Evolutionary conservation across 116 monocot genomes (phyloP).

Genomic region (Trichopus zeylanicus): DNA sequence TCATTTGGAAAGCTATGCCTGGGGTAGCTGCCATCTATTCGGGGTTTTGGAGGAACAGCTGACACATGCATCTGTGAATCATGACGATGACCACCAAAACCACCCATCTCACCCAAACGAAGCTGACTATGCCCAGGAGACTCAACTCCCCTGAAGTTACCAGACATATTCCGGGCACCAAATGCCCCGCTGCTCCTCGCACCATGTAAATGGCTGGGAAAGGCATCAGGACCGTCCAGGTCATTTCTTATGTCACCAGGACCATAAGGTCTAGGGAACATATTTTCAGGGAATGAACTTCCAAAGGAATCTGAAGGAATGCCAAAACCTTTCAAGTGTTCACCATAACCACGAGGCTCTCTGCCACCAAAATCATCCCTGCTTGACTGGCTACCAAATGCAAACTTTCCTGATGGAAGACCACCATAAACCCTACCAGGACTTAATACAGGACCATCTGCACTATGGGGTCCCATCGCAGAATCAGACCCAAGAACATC

Average conservation of each 20-base stretch:
- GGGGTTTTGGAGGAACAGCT: constrained; percentile 16
- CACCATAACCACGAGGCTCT: constrained; percentile 12
- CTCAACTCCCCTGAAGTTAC: constrained; percentile 8
- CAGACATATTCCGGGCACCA: constrained; percentile 11
- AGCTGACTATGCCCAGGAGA: constrained; percentile 10
- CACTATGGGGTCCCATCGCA: constrained; percentile 39
- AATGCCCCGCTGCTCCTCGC: constrained; percentile 3
- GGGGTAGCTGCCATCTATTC: constrained; percentile 10
- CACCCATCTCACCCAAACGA: constrained; percentile 4
- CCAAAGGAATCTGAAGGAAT: constrained; percentile 9
- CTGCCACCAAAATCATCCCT: constrained; percentile 19
- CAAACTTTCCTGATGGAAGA: constrained; percentile 13
- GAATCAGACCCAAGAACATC: constrained; percentile 24
- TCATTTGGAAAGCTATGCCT: constrained; percentile 19
- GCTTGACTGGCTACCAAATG: constrained; percentile 1
- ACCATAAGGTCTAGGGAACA: constrained; percentile 4
- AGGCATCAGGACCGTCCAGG: neutral
- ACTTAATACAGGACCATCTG: constrained; percentile 39
- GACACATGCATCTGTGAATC: neutral
- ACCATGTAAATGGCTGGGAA: neutral
- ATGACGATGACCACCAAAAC: constrained; percentile 10
- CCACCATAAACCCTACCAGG: constrained; percentile 34
- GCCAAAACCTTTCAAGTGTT: constrained; percentile 15
- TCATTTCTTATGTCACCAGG: constrained; percentile 2
- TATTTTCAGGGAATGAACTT: constrained; percentile 12